Evolutionary conservation across 257 asterid species (phyloP).

Genomic region (Euphrasia confusa): DNA sequence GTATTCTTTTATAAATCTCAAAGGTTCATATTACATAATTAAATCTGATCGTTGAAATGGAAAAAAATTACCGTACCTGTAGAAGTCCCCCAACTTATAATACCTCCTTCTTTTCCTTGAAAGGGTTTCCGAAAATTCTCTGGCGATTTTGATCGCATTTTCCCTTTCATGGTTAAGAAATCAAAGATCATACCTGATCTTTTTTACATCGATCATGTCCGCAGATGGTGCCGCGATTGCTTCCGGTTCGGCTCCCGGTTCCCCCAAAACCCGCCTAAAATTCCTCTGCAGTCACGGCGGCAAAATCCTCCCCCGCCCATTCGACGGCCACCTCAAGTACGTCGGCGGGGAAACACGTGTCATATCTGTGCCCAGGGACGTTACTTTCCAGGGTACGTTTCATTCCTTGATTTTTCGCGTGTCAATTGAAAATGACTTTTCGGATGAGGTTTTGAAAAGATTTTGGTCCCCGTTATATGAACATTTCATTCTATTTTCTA

Average conservation of each 20-base stretch:
- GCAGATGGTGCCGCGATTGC: slow-evolving; percentile 24
- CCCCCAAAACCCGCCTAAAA: slow-evolving; percentile 53
- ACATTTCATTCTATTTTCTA: too few species aligned
- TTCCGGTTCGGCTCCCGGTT: slow-evolving; percentile 38
- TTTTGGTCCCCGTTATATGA: too few species aligned
- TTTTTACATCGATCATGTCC: slow-evolving; percentile 25
- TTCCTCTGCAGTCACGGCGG: slow-evolving; percentile 89
- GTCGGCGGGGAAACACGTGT: slow-evolving; percentile 94
- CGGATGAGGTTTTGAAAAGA: too few species aligned
- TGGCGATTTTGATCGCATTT: not conserved
- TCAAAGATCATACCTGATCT: slow-evolving; percentile 1
- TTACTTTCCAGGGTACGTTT: slow-evolving; percentile 48
- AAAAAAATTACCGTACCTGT: too few species aligned
- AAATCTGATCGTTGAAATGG: too few species aligned
- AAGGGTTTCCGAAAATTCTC: too few species aligned
- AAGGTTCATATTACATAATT: too few species aligned
- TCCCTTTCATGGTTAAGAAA: slow-evolving; percentile 16
- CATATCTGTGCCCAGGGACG: slow-evolving; percentile 52
- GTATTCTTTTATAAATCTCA: too few species aligned
- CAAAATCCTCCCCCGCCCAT: slow-evolving; percentile 68
- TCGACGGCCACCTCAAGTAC: slow-evolving; percentile 70
- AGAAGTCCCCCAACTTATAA: too few species aligned
- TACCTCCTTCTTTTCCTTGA: not conserved
- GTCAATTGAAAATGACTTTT: too few species aligned
- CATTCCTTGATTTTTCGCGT: not conserved